These are phyloP conservation scores for Detonula confervacea DNA, from an alignment of 352 stramenopile species.

Conservation along the genomic window DNA sequence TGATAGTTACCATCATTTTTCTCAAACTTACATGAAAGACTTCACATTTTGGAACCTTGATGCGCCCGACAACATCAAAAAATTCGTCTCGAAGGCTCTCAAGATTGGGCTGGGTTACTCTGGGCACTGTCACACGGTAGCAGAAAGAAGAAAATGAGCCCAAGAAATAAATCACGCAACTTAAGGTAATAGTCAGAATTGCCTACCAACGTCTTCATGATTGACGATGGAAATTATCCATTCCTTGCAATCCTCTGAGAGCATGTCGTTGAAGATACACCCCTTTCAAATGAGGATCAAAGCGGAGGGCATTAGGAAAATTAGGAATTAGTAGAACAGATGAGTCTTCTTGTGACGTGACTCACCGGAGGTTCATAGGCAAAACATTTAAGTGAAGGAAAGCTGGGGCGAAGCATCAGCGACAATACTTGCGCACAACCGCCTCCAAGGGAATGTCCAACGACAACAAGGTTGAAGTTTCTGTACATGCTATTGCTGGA, in stretches of 20 bases:
- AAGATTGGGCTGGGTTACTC: constrained; percentile 53
- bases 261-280: constrained; percentile 55
- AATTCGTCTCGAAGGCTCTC: constrained; percentile 53
- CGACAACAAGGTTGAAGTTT: constrained; percentile 65
- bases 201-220: constrained; percentile 51
- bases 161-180: no score
- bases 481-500: constrained; percentile 43
- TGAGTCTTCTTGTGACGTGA: no score
- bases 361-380: constrained; percentile 76
- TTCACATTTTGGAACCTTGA: constrained; percentile 34
- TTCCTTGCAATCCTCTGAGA: constrained; percentile 44
- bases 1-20: no score
- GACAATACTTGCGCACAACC: constrained; percentile 74
- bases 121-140: no score
- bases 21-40: background rate
- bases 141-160: no score
- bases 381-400: constrained; percentile 69
- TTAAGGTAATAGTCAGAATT: background rate
- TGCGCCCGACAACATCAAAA: constrained; percentile 49
- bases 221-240: constrained; percentile 46
- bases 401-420: constrained; percentile 70
- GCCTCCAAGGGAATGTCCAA: constrained; percentile 77
- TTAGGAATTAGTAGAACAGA: no score
- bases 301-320: no score
- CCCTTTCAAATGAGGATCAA: constrained; percentile 25